phyloP scores from a whole-genome alignment of 1,284 basidiomycete genomes.

The Coriolopsis trogii region DNA sequence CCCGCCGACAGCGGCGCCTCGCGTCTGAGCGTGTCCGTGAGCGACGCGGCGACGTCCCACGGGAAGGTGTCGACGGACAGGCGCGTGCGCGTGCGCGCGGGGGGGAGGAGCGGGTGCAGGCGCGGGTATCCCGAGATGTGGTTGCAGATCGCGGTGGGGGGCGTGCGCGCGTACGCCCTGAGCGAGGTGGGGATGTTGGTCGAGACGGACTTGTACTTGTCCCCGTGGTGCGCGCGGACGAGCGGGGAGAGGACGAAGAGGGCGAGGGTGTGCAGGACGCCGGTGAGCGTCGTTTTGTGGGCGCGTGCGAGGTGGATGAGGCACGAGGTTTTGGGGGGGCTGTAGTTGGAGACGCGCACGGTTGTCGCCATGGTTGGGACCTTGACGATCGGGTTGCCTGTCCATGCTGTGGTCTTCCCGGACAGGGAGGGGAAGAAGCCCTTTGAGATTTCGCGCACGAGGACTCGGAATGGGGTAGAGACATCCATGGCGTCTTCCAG shows the following conservation, averaged over 20 bases:
- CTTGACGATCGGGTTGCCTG: conserved; percentile 32
- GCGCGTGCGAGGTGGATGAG: conserved; percentile 31
- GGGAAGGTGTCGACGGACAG: conserved; percentile 18
- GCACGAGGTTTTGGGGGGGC: conserved; percentile 36
- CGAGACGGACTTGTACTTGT: conserved; percentile 29
- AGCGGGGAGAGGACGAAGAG: conserved; percentile 32
- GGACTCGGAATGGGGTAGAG: conserved; percentile 34
- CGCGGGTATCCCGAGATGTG: conserved; percentile 32
- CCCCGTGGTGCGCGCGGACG: conserved; percentile 21
- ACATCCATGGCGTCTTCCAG: conserved; percentile 36
- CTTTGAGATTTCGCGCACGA: conserved; percentile 29
- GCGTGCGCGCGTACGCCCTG: conserved; percentile 32
- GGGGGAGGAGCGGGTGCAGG: conserved; percentile 27
- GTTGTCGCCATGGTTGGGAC: conserved; percentile 22
- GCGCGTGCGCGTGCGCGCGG: background rate
- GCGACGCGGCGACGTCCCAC: conserved; percentile 26
- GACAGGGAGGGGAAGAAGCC: conserved; percentile 36
- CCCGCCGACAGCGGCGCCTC: conserved; percentile 25
- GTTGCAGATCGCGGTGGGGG: conserved; percentile 36
- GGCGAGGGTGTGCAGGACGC: conserved; percentile 33
- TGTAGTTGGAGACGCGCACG: conserved; percentile 28
- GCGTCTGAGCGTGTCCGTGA: conserved; percentile 9
- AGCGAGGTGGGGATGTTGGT: conserved; percentile 37
- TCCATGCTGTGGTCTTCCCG: conserved; percentile 36
- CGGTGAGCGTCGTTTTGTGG: conserved; percentile 7